These are phyloP conservation scores for Exsudoporus floridanus DNA, from an alignment of 1,284 basidiomycete genomes.

Conservation along the genomic window DNA sequence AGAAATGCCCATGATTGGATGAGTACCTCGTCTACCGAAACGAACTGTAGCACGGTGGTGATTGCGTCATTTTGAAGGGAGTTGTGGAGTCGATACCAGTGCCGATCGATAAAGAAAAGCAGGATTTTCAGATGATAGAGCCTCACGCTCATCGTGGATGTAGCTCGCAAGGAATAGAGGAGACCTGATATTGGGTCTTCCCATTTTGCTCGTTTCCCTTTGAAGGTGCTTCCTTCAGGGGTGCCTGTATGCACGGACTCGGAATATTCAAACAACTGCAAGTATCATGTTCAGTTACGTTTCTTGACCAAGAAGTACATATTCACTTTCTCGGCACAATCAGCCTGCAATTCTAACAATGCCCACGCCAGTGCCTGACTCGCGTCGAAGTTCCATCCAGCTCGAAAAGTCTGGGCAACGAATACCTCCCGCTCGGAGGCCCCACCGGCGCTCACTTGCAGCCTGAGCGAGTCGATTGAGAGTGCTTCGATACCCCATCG, in stretches of 20 bases:
- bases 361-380: constrained; percentile 79
- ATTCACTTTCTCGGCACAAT: constrained; percentile 68
- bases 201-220: constrained; percentile 50
- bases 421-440: constrained; percentile 46
- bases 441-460: constrained; percentile 40
- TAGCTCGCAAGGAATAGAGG: constrained; percentile 49
- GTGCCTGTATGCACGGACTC: constrained; percentile 53
- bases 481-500: constrained; percentile 64
- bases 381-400: constrained; percentile 70
- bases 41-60: constrained; percentile 53
- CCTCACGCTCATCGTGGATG: constrained; percentile 35
- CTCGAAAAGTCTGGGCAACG: constrained; percentile 60
- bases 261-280: constrained; percentile 59
- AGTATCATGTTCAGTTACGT: constrained; percentile 15
- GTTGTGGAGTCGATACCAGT: constrained; percentile 64
- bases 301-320: constrained; percentile 1
- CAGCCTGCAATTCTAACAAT: constrained; percentile 80
- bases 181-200: constrained; percentile 63
- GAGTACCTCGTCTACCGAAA: constrained; percentile 61
- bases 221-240: constrained; percentile 18
- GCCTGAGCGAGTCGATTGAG: constrained; percentile 61
- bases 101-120: constrained; percentile 79
- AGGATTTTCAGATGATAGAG: constrained; percentile 72
- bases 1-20: constrained; percentile 84
- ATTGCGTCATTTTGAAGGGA: constrained; percentile 58